Percentiles rank a stretch among this genome's conserved stretches.
Evolutionary conservation across 306 rosid genomes (phyloP).

Genomic region (Corylus heterophylla): DNA sequence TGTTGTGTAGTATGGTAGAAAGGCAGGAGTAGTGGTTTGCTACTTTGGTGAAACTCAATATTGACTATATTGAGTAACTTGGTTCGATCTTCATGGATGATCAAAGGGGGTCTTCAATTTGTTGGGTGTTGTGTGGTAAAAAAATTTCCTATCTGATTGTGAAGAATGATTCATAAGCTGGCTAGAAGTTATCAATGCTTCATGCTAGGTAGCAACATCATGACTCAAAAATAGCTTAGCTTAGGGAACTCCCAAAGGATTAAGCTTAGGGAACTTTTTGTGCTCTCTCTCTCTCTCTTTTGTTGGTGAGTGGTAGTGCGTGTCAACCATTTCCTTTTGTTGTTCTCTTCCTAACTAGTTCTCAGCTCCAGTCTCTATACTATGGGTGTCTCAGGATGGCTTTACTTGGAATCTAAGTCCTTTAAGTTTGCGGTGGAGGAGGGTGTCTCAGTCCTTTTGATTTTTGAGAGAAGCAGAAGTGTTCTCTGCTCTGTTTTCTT

Average conservation of each 20-base stretch:
- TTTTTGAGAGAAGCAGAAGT: too few relatives aligned
- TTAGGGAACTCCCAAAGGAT: not conserved
- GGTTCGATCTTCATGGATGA: not conserved
- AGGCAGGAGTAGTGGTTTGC: not conserved
- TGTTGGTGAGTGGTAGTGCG: too few relatives aligned
- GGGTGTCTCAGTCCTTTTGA: too few relatives aligned
- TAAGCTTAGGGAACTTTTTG: too few relatives aligned
- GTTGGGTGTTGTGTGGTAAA: constrained; percentile 4
- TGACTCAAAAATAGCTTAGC: not conserved
- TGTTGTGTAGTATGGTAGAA: not conserved
- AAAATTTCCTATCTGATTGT: constrained; percentile 2
- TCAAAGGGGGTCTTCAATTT: not conserved
- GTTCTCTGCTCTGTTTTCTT: too few relatives aligned
- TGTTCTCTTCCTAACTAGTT: too few relatives aligned
- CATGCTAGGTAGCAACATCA: not conserved
- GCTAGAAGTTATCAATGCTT: not conserved
- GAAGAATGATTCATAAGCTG: not conserved
- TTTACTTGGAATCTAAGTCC: too few relatives aligned
- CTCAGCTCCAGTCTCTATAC: too few relatives aligned
- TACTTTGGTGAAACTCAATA: not conserved
- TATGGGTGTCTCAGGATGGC: too few relatives aligned
- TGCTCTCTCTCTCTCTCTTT: too few relatives aligned
- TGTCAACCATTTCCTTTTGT: too few relatives aligned
- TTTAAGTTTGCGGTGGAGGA: too few relatives aligned
- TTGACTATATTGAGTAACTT: not conserved